A percentile compares a stretch with the other conserved stretches of the same genome.
phyloP scores from a whole-genome alignment of 495 filamentous ascomycete genomes.

The Xylaria curta region DNA sequence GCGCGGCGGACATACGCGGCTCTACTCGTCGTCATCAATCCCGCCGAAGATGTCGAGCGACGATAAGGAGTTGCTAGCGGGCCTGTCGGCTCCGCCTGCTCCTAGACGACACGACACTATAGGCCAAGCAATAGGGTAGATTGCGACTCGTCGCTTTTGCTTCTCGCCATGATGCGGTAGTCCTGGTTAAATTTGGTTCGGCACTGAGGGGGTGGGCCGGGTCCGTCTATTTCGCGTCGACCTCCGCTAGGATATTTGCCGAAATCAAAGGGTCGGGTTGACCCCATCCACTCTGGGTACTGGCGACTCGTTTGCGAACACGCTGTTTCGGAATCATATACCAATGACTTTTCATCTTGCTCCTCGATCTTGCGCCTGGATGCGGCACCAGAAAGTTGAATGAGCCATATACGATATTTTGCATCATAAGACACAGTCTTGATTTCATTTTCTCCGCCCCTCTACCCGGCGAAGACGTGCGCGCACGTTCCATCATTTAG shows the following conservation, averaged over 20 bases:
- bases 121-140: constrained; percentile 52
- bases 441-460: not conserved
- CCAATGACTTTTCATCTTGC: not conserved
- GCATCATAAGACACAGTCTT: not conserved
- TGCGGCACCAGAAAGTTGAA: not conserved
- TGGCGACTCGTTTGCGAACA: not conserved
- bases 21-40: constrained; percentile 51
- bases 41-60: constrained; percentile 48
- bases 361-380: not conserved
- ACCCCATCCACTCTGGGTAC: not conserved
- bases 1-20: constrained; percentile 37
- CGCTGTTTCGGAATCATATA: not conserved
- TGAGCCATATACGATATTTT: not conserved
- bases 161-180: not conserved
- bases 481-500: constrained; percentile 16
- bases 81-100: constrained; percentile 47
- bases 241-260: not conserved
- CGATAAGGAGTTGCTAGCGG: constrained; percentile 43
- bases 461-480: not conserved
- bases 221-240: constrained; percentile 1
- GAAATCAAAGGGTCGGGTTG: not conserved
- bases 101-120: constrained; percentile 46
- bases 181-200: constrained; percentile 12
- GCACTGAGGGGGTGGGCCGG: constrained; percentile 11
- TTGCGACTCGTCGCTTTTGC: not conserved